Evolutionary conservation across 176 grass and related monocot genomes (phyloP).

Genomic region (Raddia distichophylla): DNA sequence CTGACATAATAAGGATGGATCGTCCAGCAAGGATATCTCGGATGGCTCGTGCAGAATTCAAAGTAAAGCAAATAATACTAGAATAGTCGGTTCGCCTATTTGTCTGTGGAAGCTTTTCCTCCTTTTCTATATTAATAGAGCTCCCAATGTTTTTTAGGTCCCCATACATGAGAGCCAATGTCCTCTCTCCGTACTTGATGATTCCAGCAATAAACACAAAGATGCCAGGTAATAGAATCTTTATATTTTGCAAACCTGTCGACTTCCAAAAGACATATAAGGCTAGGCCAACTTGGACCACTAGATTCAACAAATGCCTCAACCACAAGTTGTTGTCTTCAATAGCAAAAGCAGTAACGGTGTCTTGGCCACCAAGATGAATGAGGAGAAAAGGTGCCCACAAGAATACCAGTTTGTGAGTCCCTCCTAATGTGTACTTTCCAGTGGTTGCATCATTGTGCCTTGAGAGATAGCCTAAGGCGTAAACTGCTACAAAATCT

Average conservation of each 20-base stretch:
- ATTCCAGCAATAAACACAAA: no score
- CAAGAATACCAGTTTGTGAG: not conserved
- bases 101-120: no score
- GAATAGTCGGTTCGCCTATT: no score
- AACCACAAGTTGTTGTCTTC: slow-evolving; percentile 35
- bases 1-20: not conserved
- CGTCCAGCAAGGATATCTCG: no score
- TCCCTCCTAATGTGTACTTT: no score
- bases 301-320: slow-evolving; percentile 31
- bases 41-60: no score
- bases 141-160: no score
- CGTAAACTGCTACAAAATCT: slow-evolving; percentile 36
- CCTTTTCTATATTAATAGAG: no score
- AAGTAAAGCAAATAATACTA: no score
- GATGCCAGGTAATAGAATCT: no score
- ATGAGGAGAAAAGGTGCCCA: slow-evolving; percentile 26
- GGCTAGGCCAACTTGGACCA: slow-evolving; percentile 11
- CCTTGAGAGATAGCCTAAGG: slow-evolving; percentile 21
- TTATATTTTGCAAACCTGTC: not conserved
- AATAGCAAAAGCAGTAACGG: slow-evolving; percentile 31
- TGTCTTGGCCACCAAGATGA: slow-evolving; percentile 31
- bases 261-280: slow-evolving; percentile 32
- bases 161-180: not conserved
- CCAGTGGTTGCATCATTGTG: not conserved
- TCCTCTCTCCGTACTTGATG: slow-evolving; percentile 32